Evolutionary conservation across 306 rosid genomes (phyloP), one percentile per base, ranked within the genome.

Genomic region (Corylus americana): DNA sequence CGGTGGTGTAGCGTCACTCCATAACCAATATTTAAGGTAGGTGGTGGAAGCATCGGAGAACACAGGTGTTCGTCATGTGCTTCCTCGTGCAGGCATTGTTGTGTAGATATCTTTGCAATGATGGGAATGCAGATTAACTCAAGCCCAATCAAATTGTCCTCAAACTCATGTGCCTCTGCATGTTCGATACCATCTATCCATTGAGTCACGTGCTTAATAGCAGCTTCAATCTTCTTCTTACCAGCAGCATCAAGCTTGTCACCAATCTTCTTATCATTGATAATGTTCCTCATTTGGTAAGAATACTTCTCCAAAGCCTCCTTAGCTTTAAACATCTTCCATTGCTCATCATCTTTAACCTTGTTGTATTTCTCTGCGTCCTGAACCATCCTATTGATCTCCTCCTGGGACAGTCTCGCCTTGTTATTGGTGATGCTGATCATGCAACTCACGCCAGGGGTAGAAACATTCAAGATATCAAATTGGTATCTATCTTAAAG

Each of bases 281-380:
- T 17, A 9, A 9, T 72, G 64, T 71, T 79, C 77, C 76, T 71
- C 70, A 78, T 70, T 42, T 64, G 50, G 74, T 50, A 77, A 8
- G 51, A 54, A 57, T 77, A 67, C 48, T 71, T 79, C 70, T 79
- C 77, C 50, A 79, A 64, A 9, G 82, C 71, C 8, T 10, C 73
- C 76, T 47, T 79, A 14, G 82, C 29, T 11, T 61, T 35, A 7
- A 71, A 66, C 73, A 27, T 79, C 82, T 59, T 71, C 73, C 31
- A 72, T 54, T 58, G 73, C 82, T 79, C 77, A 11, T 79, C 82
- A 37, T 79, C 82, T 63, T 79, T 77, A 3, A 57, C 71, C 25
- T 22, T 22, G 25, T 88, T 92, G 88, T 92, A 88, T 79, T 85
- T 88, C 82, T 90, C 92, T 0, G 94, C 94, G 71, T 88, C 94